Evolutionary conservation across 2,329 filamentous ascomycete genomes (phyloP).

Genomic region (Colletotrichum musicola): DNA sequence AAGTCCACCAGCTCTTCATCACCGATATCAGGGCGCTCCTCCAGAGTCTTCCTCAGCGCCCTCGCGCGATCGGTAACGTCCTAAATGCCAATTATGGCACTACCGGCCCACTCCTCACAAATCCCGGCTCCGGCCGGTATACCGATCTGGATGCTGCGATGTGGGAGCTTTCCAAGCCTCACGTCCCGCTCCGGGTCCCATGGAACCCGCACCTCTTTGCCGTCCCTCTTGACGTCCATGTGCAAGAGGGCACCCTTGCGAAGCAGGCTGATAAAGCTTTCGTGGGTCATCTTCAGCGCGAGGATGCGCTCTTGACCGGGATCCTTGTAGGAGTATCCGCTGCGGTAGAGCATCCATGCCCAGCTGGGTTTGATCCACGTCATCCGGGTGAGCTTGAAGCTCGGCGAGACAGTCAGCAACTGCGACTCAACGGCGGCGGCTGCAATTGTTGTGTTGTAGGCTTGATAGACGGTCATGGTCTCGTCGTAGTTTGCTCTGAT

Average conservation of each 20-base stretch:
- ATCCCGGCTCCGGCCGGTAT: constrained; percentile 60
- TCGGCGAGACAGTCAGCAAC: constrained; percentile 63
- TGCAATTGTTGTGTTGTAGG: constrained; percentile 67
- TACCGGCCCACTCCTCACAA: constrained; percentile 59
- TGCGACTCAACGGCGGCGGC: constrained; percentile 63
- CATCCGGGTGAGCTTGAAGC: constrained; percentile 68
- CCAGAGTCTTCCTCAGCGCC: constrained; percentile 59
- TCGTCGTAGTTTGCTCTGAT: constrained; percentile 65
- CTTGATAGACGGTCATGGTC: constrained; percentile 73
- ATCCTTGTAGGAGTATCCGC: constrained; percentile 71
- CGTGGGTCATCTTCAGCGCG: constrained; percentile 66
- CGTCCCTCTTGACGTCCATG: neutral
- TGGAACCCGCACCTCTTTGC: constrained; percentile 64
- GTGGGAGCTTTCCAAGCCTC: constrained; percentile 56
- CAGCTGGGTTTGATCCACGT: constrained; percentile 76
- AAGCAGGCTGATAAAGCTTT: constrained; percentile 63
- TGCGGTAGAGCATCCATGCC: constrained; percentile 74
- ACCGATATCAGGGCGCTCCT: constrained; percentile 52
- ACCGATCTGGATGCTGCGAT: constrained; percentile 73
- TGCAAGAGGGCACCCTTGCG: constrained; percentile 49
- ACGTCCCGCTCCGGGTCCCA: constrained; percentile 73
- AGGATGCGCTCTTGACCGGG: constrained; percentile 66
- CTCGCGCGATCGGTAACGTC: constrained; percentile 69
- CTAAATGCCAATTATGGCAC: constrained; percentile 67
- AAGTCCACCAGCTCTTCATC: constrained; percentile 51